Evolutionary conservation across 371 early-diverging fungal species (phyloP).

Genomic region (Mortierella sp.): DNA sequence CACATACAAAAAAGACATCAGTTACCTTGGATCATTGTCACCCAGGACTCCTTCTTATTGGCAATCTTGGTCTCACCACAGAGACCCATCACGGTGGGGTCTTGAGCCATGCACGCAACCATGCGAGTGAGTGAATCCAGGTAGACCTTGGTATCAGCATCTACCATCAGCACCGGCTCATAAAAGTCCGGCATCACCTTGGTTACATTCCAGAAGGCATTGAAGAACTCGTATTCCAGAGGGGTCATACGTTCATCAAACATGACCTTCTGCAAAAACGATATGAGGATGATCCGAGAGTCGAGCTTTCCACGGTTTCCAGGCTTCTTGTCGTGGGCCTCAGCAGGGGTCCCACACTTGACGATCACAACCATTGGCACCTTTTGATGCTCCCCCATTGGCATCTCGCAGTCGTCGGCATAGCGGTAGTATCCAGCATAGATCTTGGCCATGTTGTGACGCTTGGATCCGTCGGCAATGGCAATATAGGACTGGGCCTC

Average conservation of each 20-base stretch:
- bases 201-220: constrained; percentile 84
- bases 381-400: constrained; percentile 60
- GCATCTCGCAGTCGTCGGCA: constrained; percentile 46
- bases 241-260: constrained; percentile 95
- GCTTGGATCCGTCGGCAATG: constrained; percentile 88
- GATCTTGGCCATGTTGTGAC: constrained; percentile 92
- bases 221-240: constrained; percentile 94
- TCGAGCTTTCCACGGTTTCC: constrained; percentile 99
- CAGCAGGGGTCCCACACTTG: constrained; percentile 91
- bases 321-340: constrained; percentile 78
- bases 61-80: constrained; percentile 90
- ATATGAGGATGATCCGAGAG: constrained; percentile 98
- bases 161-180: constrained; percentile 96
- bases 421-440: constrained; percentile 93
- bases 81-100: constrained; percentile 83
- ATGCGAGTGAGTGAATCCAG: constrained; percentile 81
- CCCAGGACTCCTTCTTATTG: constrained; percentile 85
- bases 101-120: constrained; percentile 83
- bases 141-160: constrained; percentile 93
- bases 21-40: constrained; percentile 90
- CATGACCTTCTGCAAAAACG: constrained; percentile 91
- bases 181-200: constrained; percentile 87
- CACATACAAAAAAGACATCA: neutral
- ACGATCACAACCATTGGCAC: constrained; percentile 93
- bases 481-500: constrained; percentile 86